Percentiles rank a stretch among this genome's conserved stretches.
Conservation (phyloP, 768 basidiomycete species). For the Sarcodon sp. region DNA sequence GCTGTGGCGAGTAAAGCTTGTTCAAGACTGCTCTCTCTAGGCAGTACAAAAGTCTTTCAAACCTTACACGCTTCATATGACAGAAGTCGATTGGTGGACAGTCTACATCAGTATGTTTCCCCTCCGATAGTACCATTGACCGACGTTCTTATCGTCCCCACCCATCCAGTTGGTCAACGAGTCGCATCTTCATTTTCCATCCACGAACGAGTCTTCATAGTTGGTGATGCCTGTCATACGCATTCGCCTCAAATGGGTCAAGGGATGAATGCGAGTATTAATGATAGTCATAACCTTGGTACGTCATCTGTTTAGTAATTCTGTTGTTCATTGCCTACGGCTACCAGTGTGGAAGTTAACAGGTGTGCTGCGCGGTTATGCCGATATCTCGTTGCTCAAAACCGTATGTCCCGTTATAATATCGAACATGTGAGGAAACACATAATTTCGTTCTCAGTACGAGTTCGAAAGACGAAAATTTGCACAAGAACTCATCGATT, state of each 20-base stretch:
- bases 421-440: neutral
- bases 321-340: neutral
- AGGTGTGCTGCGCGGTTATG: conserved; percentile 34
- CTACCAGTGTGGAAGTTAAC: conserved; percentile 37
- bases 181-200: conserved; percentile 37
- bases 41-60: conserved; percentile 40
- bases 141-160: neutral
- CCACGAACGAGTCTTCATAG: conserved; percentile 39
- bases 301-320: neutral
- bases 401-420: conserved; percentile 21
- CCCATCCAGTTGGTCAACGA: conserved; percentile 34
- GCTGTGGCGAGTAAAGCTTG: neutral
- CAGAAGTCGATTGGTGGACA: conserved; percentile 60
- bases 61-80: conserved; percentile 39
- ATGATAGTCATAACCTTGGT: conserved; percentile 40
- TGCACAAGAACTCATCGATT: conserved; percentile 40
- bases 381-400: conserved; percentile 28
- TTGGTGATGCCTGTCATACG: conserved; percentile 40
- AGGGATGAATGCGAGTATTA: conserved; percentile 42
- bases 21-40: conserved; percentile 14
- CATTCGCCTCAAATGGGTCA: conserved; percentile 33
- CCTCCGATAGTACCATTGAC: no score
- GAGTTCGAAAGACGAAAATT: conserved; percentile 39
- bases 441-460: conserved; percentile 19
- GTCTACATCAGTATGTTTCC: conserved; percentile 45